Evolutionary conservation across 2,329 filamentous ascomycete species (phyloP).

Genomic region (Calonectria henricotiae): DNA sequence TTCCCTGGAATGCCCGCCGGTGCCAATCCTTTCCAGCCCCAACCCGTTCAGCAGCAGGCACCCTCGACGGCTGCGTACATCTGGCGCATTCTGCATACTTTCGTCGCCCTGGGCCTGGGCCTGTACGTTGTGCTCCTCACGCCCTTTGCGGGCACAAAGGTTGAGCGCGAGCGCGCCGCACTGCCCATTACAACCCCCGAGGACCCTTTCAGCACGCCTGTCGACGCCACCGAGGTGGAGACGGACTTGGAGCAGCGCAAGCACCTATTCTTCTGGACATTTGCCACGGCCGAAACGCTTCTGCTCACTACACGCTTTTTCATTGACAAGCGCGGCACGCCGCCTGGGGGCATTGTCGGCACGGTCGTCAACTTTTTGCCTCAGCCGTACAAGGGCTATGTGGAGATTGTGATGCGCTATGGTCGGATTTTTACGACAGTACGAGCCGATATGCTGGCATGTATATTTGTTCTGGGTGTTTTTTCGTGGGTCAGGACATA

Average conservation of each 20-base stretch:
- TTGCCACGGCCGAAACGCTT: conserved; percentile 82
- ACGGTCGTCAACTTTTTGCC: conserved; percentile 78
- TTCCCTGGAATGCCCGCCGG: conserved; percentile 58
- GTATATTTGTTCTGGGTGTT: conserved; percentile 82
- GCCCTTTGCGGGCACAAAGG: conserved; percentile 78
- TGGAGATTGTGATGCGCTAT: conserved; percentile 76
- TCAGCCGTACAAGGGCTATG: conserved; percentile 74
- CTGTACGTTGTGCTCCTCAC: conserved; percentile 80
- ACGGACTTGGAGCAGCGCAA: conserved; percentile 56
- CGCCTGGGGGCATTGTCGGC: conserved; percentile 75
- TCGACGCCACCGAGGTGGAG: conserved; percentile 50
- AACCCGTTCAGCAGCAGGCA: conserved; percentile 48
- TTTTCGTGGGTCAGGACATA: conserved; percentile 63
- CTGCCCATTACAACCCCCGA: conserved; percentile 50
- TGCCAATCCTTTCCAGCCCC: conserved; percentile 58
- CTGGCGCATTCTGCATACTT: conserved; percentile 82
- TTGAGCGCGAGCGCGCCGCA: conserved; percentile 69
- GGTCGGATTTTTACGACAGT: conserved; percentile 81
- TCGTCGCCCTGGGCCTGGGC: conserved; percentile 80
- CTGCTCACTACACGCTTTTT: conserved; percentile 82
- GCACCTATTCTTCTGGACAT: conserved; percentile 81
- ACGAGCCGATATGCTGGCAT: conserved; percentile 80
- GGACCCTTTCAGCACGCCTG: conserved; percentile 46
- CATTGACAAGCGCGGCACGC: conserved; percentile 74
- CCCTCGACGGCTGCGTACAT: conserved; percentile 63